Evolutionary conservation across 306 rosid genomes (phyloP), one percentile per base, ranked within the genome.

Genomic region (Arachis hypogaea): DNA sequence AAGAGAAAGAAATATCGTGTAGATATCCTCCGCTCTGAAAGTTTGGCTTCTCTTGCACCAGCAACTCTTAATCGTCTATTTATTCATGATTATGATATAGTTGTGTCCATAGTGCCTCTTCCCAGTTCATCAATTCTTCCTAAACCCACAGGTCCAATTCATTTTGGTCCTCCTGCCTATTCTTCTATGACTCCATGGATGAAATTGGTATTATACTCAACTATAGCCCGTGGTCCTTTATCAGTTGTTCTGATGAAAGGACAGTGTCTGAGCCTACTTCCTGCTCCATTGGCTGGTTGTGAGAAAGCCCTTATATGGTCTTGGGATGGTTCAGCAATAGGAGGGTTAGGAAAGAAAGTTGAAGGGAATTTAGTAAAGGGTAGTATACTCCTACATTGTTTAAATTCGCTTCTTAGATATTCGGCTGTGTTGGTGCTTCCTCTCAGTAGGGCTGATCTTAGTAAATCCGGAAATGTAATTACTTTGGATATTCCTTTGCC

Each of bases 161-260:
- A 94, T 86, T 94, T 94, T 82, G 97, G 98, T 72, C 96, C 99
- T 69, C 98, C 99, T 33, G 83, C 98, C 14, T 87, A 92, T 84
- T 92, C 97, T 59, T 92, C 87, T 12, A 89, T 90, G 96, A 86
- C 96, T 81, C 99, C 97, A 74, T 92, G 99, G 99, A 92, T 94
- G 97, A 94, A 94, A 76, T 67, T 94, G 80, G 98, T 88, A n/a
- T 68, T 94, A 74, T 94, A 94, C 83, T 81, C 96, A 72, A 88
- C 88, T 62, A 77, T 85, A 60, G 85, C 89, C 45, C 69, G 90
- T 82, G 98, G 99, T 54, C 99, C 99, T 73, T 77, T 92, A 11
- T 88, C 97, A 12, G 89, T 94, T 85, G 88, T 92, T 84, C 83
- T 94, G 69, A 94, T 94, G 96, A 94, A 88, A 81, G 99, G 99